These are phyloP conservation scores for Trametes gibbosa DNA, from an alignment of 768 basidiomycete genomes.

Conservation along the genomic window DNA sequence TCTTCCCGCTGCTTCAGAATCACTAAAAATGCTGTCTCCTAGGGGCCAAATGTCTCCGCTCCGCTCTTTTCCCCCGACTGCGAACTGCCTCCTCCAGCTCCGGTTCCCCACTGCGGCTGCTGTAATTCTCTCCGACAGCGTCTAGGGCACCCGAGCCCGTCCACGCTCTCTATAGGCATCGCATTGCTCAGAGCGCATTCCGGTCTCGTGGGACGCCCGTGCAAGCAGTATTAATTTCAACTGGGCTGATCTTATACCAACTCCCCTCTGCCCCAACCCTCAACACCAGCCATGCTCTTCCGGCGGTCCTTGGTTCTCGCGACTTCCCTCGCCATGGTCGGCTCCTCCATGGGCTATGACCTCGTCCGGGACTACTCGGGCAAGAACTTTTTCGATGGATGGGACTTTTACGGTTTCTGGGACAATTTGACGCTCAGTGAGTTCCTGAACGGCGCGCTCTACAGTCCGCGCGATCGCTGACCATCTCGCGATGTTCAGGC, in stretches of 20 bases:
- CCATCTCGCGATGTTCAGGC: slow-evolving; percentile 35
- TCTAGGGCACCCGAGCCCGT: neutral
- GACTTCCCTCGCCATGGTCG: slow-evolving; percentile 3
- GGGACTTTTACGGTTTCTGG: slow-evolving; percentile 42
- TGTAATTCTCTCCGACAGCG: slow-evolving; percentile 2
- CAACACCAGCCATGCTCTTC: slow-evolving; percentile 2
- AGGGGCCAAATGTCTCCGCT: neutral
- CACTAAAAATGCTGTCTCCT: slow-evolving; percentile 1
- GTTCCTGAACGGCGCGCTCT: slow-evolving; percentile 5
- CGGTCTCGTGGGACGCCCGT: neutral
- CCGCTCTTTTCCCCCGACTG: neutral
- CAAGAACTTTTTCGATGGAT: slow-evolving; percentile 42
- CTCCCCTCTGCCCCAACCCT: neutral
- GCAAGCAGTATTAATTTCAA: neutral
- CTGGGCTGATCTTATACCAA: neutral
- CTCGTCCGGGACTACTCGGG: slow-evolving; percentile 40
- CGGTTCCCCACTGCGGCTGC: neutral
- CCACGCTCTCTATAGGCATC: neutral
- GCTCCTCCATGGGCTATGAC: slow-evolving; percentile 26
- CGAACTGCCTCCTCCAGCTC: neutral
- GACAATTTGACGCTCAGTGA: slow-evolving; percentile 40
- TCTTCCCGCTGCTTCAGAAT: neutral
- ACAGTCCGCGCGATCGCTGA: neutral
- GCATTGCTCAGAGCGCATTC: neutral
- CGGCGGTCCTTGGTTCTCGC: neutral